Base-by-base conservation (phyloP, 2,329 filamentous ascomycete species). In the Fonsecaea monophora region DNA sequence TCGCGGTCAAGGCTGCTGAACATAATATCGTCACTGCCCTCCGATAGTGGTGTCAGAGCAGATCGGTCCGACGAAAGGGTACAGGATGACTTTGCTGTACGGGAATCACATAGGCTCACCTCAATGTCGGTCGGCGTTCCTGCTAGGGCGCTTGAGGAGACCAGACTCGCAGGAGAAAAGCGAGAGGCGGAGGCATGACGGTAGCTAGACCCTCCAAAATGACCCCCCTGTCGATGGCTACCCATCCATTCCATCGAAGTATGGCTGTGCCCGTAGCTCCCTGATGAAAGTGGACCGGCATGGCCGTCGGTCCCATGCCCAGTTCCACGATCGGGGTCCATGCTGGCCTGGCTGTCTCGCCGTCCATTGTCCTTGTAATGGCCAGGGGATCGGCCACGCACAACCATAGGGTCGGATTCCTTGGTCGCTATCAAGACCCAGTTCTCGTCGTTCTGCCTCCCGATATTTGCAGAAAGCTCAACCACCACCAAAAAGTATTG, bases 401-500 rank as follows among this genome's bases (percentile, higher is more conserved):
- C 92, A 72, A 96, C 92, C 85, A 95, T 92, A 75, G 90, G 91
- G 66, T 90, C 88, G 5, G 91, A 94, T 74, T 91, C 88, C 56
- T 86, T 85, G 65, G 87, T 86, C 3, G 91, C 91, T 60, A 95
- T 83, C 75, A 90, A 90, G 73, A 93, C 81, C 80, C 85, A 93
- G 37, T 86, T 83, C 0, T 86, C 84, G 18, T 81, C 77, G 65
- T 78, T 72, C 78, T 75, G 72, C 25, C 75, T 74, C 4, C 76
- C 82, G 37, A 92, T 81, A 70, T 94, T 89, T 7, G 86, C 92
- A 78, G 88, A 92, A 0, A 96, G 86, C 76, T 96, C 92, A 3
- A 96, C 89, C 54, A 96, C 87, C n/a, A 97, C 84, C 73, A 95
- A 92, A 75, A 96, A 97, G 77, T 93, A 96, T 73, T 97, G 94